Percentiles rank a stretch among this genome's conserved stretches.
phyloP scores from a whole-genome alignment of 2,329 filamentous ascomycete species.

The Plectosphaerella plurivora region DNA sequence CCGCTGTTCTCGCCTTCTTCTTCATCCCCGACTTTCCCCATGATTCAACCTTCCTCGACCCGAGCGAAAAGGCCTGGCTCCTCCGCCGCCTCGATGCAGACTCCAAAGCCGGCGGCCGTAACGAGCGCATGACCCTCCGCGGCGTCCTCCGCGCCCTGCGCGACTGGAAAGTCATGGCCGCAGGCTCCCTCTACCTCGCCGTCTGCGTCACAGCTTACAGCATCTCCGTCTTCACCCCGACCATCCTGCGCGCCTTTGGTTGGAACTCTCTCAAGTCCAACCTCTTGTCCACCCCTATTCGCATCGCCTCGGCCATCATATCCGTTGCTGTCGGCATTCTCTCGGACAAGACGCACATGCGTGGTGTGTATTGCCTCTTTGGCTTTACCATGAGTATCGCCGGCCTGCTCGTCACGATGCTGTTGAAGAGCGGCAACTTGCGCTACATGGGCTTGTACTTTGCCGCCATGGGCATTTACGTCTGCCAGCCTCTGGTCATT shows the following conservation, averaged over 20 bases:
- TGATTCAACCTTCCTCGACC: slow-evolving; percentile 9
- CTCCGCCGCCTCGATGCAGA: slow-evolving; percentile 13
- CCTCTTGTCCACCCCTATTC: slow-evolving; percentile 21
- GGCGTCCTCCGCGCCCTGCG: slow-evolving; percentile 50
- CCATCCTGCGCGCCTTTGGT: slow-evolving; percentile 26
- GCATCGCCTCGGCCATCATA: slow-evolving; percentile 25
- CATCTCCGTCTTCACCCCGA: slow-evolving; percentile 26
- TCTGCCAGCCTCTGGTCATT: slow-evolving; percentile 25
- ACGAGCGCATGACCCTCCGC: slow-evolving; percentile 16
- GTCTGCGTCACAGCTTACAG: slow-evolving; percentile 22
- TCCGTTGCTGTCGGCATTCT: slow-evolving; percentile 17
- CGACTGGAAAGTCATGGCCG: slow-evolving; percentile 44
- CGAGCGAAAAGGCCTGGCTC: slow-evolving; percentile 13
- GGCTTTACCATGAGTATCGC: slow-evolving; percentile 16
- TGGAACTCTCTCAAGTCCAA: slow-evolving; percentile 25
- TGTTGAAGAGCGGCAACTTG: slow-evolving; percentile 36
- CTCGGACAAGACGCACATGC: slow-evolving; percentile 16
- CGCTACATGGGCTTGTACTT: not conserved
- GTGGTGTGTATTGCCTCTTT: slow-evolving; percentile 16
- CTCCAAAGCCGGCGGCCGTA: not conserved
- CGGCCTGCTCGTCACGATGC: slow-evolving; percentile 28
- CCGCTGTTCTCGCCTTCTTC: slow-evolving; percentile 8
- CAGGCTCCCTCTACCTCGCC: slow-evolving; percentile 18
- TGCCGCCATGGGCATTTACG: slow-evolving; percentile 19
- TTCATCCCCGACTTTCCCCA: slow-evolving; percentile 14